Conservation (phyloP, 2,329 filamentous ascomycete species). For the Diaporthe amygdali region DNA sequence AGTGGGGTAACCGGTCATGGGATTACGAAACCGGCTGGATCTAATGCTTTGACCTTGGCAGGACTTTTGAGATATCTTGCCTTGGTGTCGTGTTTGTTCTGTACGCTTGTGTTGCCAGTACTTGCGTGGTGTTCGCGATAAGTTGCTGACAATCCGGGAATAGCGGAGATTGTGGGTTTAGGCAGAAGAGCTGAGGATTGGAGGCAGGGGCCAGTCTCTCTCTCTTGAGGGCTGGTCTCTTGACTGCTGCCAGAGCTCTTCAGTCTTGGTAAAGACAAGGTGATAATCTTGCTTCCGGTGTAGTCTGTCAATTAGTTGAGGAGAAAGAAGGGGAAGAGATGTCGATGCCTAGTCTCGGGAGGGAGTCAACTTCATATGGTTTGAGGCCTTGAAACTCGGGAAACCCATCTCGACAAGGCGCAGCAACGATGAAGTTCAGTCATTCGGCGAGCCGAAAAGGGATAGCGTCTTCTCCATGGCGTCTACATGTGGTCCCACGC, state of each 20-base stretch:
- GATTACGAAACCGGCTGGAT: background rate
- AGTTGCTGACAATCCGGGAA: constrained; percentile 8
- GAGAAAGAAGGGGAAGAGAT: background rate
- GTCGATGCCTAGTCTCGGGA: constrained; percentile 3
- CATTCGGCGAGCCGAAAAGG: constrained; percentile 25
- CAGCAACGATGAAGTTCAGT: constrained; percentile 10
- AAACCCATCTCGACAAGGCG: constrained; percentile 14
- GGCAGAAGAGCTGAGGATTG: constrained; percentile 12
- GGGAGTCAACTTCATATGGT: constrained; percentile 27
- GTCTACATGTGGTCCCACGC: background rate
- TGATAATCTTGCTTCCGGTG: background rate
- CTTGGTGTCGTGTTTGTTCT: background rate
- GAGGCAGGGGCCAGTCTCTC: constrained; percentile 5
- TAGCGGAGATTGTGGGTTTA: constrained; percentile 18
- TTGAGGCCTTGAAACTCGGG: constrained; percentile 25
- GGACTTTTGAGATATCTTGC: background rate
- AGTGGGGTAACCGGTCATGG: background rate
- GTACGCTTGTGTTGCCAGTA: background rate
- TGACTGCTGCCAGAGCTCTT: constrained; percentile 21
- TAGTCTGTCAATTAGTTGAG: background rate
- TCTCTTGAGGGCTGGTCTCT: constrained; percentile 16
- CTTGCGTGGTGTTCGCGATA: background rate
- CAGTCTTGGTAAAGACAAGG: constrained; percentile 5
- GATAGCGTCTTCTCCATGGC: constrained; percentile 12
- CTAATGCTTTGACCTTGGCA: background rate